Conservation (phyloP, 164 flowering plant genomes). For the Buxus sempervirens region DNA sequence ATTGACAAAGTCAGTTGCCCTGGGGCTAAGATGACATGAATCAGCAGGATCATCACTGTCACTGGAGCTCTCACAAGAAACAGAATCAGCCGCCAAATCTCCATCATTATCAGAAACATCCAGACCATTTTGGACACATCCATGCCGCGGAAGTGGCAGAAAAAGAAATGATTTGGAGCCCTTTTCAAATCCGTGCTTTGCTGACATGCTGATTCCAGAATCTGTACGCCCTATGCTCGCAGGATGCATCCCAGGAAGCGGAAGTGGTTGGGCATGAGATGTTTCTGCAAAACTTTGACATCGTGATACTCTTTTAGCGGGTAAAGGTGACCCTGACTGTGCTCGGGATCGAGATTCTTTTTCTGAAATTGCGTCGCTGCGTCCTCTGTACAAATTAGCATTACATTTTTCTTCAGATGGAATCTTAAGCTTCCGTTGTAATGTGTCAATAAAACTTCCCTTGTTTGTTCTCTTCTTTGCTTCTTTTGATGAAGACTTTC, state of each 20-base stretch:
- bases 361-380: conserved; percentile 54
- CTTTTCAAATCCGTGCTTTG: conserved; percentile 44
- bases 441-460: conserved; percentile 65
- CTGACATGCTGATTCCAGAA: conserved; percentile 51
- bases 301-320: conserved; percentile 67
- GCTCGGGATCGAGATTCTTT: conserved; percentile 56
- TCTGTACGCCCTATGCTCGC: conserved; percentile 46
- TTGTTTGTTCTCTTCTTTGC: conserved; percentile 71
- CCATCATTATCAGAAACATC: conserved; percentile 58
- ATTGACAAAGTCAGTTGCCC: conserved; percentile 54
- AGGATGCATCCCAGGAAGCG: conserved; percentile 60
- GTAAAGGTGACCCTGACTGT: conserved; percentile 72
- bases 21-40: conserved; percentile 62
- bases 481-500: conserved; percentile 85
- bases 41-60: conserved; percentile 80
- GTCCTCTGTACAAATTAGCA: conserved; percentile 52
- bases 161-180: conserved; percentile 44
- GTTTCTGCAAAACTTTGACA: conserved; percentile 94
- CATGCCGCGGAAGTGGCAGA: conserved; percentile 64
- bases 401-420: conserved; percentile 54
- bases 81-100: conserved; percentile 64
- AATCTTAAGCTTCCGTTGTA: conserved; percentile 59
- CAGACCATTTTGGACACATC: conserved; percentile 33
- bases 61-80: conserved; percentile 60
- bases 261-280: conserved; percentile 79